Base-by-base conservation (phyloP, 2,329 filamentous ascomycete genomes). In the Aspergillus sp. region DNA sequence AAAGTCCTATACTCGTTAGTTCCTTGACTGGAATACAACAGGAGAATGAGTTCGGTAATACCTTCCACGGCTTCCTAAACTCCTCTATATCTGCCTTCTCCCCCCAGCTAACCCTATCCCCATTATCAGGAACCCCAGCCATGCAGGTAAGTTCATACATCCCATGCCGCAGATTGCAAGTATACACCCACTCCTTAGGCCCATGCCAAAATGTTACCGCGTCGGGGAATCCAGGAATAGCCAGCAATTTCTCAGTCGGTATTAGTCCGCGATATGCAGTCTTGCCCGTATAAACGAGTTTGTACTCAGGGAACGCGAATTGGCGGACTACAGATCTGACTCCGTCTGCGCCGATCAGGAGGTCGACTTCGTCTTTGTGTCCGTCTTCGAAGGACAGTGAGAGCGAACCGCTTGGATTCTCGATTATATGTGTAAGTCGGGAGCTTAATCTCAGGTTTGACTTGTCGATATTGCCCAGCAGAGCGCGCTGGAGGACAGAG, bases 171-270 rank as follows among this genome's bases (percentile, higher is more conserved):
- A 62, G 21, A 17, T 58, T 61, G 19, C 60, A 62, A 3, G 60
- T 62, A 37, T 61, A 62, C 1, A 62, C 51, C 49, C 58, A 58
- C 6, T 57, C 37, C 3, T 37, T 33, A 11, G 60, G 58, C 9
- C 60, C 60, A 41, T 62, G 60, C 60, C 60, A 62, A 17, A 62
- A 61, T 4, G 56, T 62, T 7, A 61, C 54, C 0, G 58, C 50
- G 9, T 62, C 58, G 0, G 56, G 58, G 6, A 59, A 61, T 0
- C 51, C 56, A 4, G 53, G 37, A 6, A 62, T 61, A 14, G 33
- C 51, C 0, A 61, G 44, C 12, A 62, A 40, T 2, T 59, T 57
- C 1, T 49, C 17, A 4, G 60, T 33, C 11, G 60, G 49, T 3
- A 60, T 48, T 1, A 62, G 53, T 2, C 49, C 55, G 4, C 60